Evolutionary conservation across 768 basidiomycete genomes (phyloP).

Genomic region (Suillus alpinus): DNA sequence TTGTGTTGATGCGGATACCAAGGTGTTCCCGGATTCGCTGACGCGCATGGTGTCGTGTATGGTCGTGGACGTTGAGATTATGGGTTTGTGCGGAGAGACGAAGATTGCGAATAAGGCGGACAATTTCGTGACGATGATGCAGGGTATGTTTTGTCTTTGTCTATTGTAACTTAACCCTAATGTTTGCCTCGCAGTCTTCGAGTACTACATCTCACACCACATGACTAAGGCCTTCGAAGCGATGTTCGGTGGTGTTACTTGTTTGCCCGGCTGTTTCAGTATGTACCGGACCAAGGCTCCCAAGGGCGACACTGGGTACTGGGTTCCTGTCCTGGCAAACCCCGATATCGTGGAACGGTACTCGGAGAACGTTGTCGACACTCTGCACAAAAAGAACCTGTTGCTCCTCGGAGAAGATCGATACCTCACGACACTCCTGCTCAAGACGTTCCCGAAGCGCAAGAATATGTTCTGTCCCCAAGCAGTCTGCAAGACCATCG

Average conservation of each 20-base stretch:
- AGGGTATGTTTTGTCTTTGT: slow-evolving; percentile 59
- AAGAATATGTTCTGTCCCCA: slow-evolving; percentile 99
- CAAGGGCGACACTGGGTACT: slow-evolving; percentile 93
- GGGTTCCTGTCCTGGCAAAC: slow-evolving; percentile 98
- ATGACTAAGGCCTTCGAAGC: slow-evolving; percentile 99
- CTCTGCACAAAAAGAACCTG: slow-evolving; percentile 98
- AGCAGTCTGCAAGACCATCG: slow-evolving; percentile 98
- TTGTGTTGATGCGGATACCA: slow-evolving; percentile 97
- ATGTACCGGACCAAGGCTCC: slow-evolving; percentile 99
- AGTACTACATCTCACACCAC: slow-evolving; percentile 99
- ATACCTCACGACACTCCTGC: slow-evolving; percentile 93
- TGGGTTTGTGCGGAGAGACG: slow-evolving; percentile 99
- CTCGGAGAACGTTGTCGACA: slow-evolving; percentile 99
- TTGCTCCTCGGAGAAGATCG: slow-evolving; percentile 98
- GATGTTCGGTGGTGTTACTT: slow-evolving; percentile 99
- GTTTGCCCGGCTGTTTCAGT: slow-evolving; percentile 98
- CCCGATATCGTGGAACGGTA: slow-evolving; percentile 99
- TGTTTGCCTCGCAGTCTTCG: slow-evolving; percentile 67
- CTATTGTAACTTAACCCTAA: slow-evolving; percentile 8
- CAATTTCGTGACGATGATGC: slow-evolving; percentile 99
- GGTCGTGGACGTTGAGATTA: slow-evolving; percentile 96
- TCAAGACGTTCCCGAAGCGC: slow-evolving; percentile 99
- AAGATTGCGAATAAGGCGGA: slow-evolving; percentile 99
- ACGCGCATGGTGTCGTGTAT: slow-evolving; percentile 96
- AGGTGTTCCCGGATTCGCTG: slow-evolving; percentile 97